Evolutionary conservation across 192 early-diverging fungal genomes (phyloP).

Genomic region (Coemansia sp.): DNA sequence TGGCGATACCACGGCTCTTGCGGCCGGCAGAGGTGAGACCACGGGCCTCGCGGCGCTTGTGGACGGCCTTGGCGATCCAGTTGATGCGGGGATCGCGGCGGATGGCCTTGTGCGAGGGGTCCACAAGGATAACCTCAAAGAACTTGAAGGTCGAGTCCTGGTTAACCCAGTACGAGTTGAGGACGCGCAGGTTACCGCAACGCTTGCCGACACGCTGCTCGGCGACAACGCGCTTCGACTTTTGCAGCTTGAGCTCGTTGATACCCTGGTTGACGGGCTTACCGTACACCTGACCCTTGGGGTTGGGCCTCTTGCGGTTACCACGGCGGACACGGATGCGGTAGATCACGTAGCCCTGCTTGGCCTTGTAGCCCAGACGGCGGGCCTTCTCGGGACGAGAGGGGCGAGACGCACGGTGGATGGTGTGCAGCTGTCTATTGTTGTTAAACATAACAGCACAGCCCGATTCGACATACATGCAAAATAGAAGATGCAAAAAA

Average conservation of each 20-base stretch:
- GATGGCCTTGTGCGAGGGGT: slow-evolving; percentile 98
- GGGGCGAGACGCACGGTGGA: slow-evolving; percentile 98
- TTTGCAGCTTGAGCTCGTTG: slow-evolving; percentile 98
- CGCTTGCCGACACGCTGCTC: slow-evolving; percentile 98
- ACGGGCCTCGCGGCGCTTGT: slow-evolving; percentile 99
- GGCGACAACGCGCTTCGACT: slow-evolving; percentile 89
- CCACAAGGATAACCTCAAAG: slow-evolving; percentile 98
- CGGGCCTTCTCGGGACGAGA: slow-evolving; percentile 99
- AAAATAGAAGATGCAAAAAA: neutral
- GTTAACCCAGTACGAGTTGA: slow-evolving; percentile 99
- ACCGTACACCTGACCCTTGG: slow-evolving; percentile 98
- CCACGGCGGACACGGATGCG: slow-evolving; percentile 98
- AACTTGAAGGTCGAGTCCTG: slow-evolving; percentile 99
- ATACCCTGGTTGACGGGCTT: slow-evolving; percentile 99
- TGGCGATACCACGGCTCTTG: slow-evolving; percentile 97
- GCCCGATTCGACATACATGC: slow-evolving; percentile 1
- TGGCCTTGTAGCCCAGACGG: slow-evolving; percentile 99
- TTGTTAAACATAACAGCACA: neutral
- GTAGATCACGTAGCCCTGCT: slow-evolving; percentile 99
- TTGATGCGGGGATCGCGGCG: slow-evolving; percentile 98
- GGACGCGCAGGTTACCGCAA: slow-evolving; percentile 96
- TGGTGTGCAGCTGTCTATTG: slow-evolving; percentile 92
- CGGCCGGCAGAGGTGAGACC: slow-evolving; percentile 96
- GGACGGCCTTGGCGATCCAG: slow-evolving; percentile 98
- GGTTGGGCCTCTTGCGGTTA: slow-evolving; percentile 95